Conservation (phyloP, 2,329 filamentous ascomycete species). For the Fusarium siculi region DNA sequence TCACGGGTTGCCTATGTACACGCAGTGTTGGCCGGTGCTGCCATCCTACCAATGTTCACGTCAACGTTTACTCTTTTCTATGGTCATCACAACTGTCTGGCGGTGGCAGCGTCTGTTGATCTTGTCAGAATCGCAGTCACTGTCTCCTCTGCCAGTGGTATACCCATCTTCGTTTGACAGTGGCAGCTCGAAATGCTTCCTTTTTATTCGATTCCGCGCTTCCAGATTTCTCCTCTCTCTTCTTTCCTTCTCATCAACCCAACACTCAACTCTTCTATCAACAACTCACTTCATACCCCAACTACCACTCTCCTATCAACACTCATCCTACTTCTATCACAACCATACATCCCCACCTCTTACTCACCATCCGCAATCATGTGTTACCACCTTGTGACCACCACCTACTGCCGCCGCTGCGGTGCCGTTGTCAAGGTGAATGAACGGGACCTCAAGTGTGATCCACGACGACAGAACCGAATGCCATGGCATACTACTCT, state of each 20-base stretch:
- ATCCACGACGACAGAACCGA: too few relatives aligned
- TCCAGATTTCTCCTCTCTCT: not conserved
- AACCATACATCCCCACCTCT: too few relatives aligned
- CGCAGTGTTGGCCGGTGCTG: not conserved
- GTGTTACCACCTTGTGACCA: not conserved
- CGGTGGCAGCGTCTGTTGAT: accelerated
- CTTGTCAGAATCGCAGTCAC: accelerated
- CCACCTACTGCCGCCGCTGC: not conserved
- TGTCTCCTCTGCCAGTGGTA: not conserved
- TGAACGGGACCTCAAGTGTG: too few relatives aligned
- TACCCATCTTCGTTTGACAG: not conserved
- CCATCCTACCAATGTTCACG: not conserved
- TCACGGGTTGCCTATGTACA: not conserved
- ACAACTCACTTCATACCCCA: not conserved
- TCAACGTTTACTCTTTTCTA: not conserved
- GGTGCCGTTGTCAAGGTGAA: too few relatives aligned
- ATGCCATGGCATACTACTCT: too few relatives aligned
- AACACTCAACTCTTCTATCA: not conserved
- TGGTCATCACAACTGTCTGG: too few relatives aligned
- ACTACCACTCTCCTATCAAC: not conserved
- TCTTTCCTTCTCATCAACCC: not conserved
- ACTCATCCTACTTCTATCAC: not conserved
- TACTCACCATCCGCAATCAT: not conserved
- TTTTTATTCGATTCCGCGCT: not conserved
- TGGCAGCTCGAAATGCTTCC: not conserved